Conservation (phyloP, 495 filamentous ascomycete genomes). For the Penicillium roqueforti region DNA sequence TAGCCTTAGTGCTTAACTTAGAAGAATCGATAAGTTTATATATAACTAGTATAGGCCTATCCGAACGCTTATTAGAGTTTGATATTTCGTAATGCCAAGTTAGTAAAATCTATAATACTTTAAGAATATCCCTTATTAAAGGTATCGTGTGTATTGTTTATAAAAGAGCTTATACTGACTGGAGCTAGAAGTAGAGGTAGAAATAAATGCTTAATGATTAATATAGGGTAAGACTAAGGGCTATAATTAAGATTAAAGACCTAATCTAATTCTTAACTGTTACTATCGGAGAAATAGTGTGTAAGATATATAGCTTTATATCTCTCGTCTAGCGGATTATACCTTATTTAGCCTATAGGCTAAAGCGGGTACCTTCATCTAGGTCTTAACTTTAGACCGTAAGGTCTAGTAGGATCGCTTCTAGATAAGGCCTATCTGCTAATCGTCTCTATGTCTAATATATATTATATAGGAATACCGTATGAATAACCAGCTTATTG, state of each 20-base stretch:
- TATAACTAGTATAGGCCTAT: neutral
- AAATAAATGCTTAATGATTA: slow-evolving; percentile 4
- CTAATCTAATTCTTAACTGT: slow-evolving; percentile 3
- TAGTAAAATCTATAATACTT: neutral
- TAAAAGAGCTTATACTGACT: neutral
- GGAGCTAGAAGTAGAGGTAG: neutral
- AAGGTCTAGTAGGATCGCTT: slow-evolving; percentile 8
- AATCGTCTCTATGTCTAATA: slow-evolving; percentile 7
- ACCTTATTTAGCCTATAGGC: slow-evolving; percentile 7
- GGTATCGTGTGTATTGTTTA: neutral
- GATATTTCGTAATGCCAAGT: neutral
- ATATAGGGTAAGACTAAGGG: slow-evolving; percentile 1
- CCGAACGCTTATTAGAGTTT: neutral
- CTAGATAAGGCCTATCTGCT: slow-evolving; percentile 6
- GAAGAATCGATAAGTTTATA: neutral
- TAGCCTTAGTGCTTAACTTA: neutral
- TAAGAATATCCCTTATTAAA: neutral
- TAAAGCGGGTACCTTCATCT: slow-evolving; percentile 2
- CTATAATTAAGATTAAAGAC: neutral
- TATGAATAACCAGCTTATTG: neutral
- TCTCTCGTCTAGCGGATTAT: slow-evolving; percentile 6
- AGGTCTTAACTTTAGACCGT: slow-evolving; percentile 7
- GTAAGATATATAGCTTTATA: slow-evolving; percentile 7
- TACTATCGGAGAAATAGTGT: neutral
- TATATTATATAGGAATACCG: slow-evolving; percentile 4